A percentile compares a stretch with the other conserved stretches of the same genome.
Evolutionary conservation across 2,329 filamentous ascomycete genomes (phyloP).

Genomic region (Cordyceps pruinosa): DNA sequence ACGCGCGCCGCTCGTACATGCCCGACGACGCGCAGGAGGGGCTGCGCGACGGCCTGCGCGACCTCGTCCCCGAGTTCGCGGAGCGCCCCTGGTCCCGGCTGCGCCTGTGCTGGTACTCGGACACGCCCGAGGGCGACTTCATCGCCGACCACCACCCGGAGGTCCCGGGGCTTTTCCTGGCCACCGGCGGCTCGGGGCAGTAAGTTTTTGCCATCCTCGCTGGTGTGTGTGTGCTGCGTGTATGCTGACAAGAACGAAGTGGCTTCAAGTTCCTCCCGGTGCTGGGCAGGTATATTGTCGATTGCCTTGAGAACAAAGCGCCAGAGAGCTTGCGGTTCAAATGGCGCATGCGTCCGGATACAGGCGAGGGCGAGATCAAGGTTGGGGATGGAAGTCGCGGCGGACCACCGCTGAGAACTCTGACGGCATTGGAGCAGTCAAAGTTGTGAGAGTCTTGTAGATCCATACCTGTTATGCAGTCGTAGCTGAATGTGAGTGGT

Average conservation of each 20-base stretch:
- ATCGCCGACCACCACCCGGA: conserved; percentile 50
- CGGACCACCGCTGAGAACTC: conserved; percentile 21
- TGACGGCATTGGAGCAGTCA: conserved; percentile 22
- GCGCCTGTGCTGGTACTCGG: conserved; percentile 58
- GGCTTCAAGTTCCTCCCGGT: conserved; percentile 23
- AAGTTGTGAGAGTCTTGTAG: conserved; percentile 23
- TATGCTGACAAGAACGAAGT: conserved; percentile 10
- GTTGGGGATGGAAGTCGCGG: conserved; percentile 24
- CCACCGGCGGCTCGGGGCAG: conserved; percentile 41
- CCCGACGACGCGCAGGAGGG: conserved; percentile 45
- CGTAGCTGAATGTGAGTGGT: background rate
- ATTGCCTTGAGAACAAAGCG: conserved; percentile 28
- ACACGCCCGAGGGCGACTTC: conserved; percentile 58
- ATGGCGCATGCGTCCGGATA: conserved; percentile 22
- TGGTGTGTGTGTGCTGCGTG: too few species aligned
- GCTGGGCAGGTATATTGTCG: conserved; percentile 22
- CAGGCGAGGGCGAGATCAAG: conserved; percentile 12
- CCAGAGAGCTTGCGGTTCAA: conserved; percentile 21
- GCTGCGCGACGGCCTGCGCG: conserved; percentile 42
- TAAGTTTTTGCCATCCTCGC: conserved; percentile 12
- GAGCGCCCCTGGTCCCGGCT: conserved; percentile 44
- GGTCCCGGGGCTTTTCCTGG: conserved; percentile 39
- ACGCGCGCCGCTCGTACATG: conserved; percentile 35
- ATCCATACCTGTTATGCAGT: too few species aligned
- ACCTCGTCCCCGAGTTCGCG: conserved; percentile 48